Percentiles rank a stretch among this genome's conserved stretches.
Conservation (phyloP, 768 basidiomycete genomes). For the Tricholoma saponaceum region DNA sequence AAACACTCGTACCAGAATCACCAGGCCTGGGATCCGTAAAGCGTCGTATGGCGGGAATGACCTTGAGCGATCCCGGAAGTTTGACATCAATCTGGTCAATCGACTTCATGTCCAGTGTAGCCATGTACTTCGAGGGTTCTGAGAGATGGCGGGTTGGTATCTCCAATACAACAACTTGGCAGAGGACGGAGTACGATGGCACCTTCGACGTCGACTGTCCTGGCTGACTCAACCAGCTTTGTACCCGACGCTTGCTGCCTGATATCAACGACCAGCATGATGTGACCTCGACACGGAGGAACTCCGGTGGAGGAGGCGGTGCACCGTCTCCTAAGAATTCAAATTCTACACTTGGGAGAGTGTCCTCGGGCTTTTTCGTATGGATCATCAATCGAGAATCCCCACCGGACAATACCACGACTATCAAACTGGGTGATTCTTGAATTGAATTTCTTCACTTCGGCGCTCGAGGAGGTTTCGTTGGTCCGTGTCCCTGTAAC, state of each 20-base stretch:
- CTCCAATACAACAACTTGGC: neutral
- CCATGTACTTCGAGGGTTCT: neutral
- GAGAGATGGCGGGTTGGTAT: neutral
- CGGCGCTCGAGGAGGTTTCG: neutral
- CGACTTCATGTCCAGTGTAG: neutral
- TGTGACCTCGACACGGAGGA: neutral
- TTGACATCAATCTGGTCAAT: neutral
- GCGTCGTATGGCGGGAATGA: neutral
- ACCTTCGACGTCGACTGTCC: neutral
- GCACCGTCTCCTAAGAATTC: neutral
- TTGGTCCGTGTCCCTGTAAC: neutral
- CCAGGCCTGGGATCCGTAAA: neutral
- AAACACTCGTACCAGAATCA: neutral
- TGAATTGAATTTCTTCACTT: neutral
- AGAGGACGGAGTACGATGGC: neutral
- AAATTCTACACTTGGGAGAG: neutral
- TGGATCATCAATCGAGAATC: neutral
- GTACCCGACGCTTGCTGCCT: neutral
- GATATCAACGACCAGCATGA: neutral
- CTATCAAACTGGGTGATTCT: neutral
- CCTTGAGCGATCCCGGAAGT: neutral
- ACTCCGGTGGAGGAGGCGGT: neutral
- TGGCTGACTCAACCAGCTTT: neutral
- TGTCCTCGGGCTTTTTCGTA: neutral
- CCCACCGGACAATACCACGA: neutral